Evolutionary conservation across 805 yeast species (phyloP), one percentile per base, ranked within the genome.

Genomic region (Candida coleopterorum): DNA sequence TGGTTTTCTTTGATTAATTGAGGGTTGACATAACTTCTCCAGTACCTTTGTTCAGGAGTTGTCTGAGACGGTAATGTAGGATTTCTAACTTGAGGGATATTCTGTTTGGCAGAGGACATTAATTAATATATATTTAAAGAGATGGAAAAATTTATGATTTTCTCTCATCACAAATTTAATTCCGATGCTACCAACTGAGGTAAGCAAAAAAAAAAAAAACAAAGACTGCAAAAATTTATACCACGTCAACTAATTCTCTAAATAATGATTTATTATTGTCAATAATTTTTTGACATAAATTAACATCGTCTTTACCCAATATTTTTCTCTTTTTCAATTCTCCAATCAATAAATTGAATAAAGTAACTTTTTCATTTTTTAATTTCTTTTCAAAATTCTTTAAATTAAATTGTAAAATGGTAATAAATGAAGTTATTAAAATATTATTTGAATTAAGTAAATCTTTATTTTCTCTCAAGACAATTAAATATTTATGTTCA

Each of bases 1-100:
- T 85, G 88, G 62, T 85, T 90, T 58, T 93, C 97, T 58, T 93
- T 90, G 18, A 89, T 87, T 25, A 93, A 70, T 55, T 90, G 90
- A 3, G 97, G 90, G 46, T 79, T 82, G 35, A 69, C 62, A 57
- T 81, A 89, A 6, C 87, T 85, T 49, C 94, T 72, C 97, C 97
- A 93, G 64, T 85, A 90, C 48, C 94, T 73, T 53, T 88, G 95
- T 47, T 90, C 97, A 1, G 96, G 90, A 0, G 96, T 86, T 2
- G 89, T 81, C 51, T 79, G 83, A 9, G 85, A 79, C 3, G 96
- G 94, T 34, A 86, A 72, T 1, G 85, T 79, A 1, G 96, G 84
- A 43, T 77, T 79, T 54, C 85, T 73, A 21, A 73, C 74, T 20
- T 78, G 80, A 18, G 74, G 68, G 7, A 86, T 72, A 56, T 86